Evolutionary conservation across 441 rosid species (phyloP), one percentile per base, ranked within the genome.

Genomic region (Arabidopsis hybrid): DNA sequence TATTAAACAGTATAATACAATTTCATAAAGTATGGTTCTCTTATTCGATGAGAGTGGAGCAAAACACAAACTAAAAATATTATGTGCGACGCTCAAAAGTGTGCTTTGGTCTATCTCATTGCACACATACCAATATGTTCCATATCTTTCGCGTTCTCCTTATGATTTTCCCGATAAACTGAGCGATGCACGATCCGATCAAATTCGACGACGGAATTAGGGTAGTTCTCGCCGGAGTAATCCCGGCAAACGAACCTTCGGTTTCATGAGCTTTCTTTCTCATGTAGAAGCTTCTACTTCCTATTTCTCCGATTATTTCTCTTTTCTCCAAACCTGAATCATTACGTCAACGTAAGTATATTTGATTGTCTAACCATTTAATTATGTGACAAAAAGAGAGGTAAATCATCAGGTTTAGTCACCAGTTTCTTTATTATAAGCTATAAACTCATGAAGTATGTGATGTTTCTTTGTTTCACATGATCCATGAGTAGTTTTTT

Each of bases 231-330:
- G 13, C 61, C 43, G 77, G 67, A 58, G 45, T 36, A n/a, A 68
- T 61, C 60, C 64, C 76, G 6, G 82, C 0, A 16, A 38, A 59
- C 2, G 60, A 45, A 7, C 36, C 73, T 66, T 36, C 59, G 18
- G 34, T 38, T 36, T 46, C 75, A 57, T 60, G 53, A 76, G 34
- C 85, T 45, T 75, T 81, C 77, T 83, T 84, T 74, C 99, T 83
- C 18, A 94, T 82, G 59, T 83, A 90, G 85, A 92, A 94, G 82
- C 85, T 94, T 70, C 97, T 80, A 81, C 89, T 84, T 3, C 97
- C 95, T 53, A 85, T 79, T 26, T 90, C 92, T 55, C 95, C 92
- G 0, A 92, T 85, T 53, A 72, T 61, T 61, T 84, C 87, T 21
- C 93, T 72, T 66, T 83, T 90, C 8, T 88, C 93, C 79, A 94